A percentile compares a stretch with the other conserved stretches of the same genome.
phyloP scores from a whole-genome alignment of 345 rosid species.

The Excoecaria cochinchinensis region DNA sequence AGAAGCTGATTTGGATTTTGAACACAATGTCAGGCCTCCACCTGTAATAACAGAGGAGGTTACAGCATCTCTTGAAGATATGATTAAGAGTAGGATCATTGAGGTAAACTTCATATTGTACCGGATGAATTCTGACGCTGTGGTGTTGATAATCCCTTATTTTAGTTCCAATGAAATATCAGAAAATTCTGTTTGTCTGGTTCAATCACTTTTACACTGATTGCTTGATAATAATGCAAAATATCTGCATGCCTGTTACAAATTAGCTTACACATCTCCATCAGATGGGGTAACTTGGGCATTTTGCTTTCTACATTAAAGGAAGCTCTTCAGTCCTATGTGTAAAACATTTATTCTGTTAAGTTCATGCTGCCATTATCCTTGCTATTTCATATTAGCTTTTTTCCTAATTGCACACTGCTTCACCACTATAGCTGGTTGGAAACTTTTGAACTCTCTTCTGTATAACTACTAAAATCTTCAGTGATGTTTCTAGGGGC shows the following conservation, averaged over 20 bases:
- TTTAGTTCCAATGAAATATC: not conserved
- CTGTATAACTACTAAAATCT: conserved; percentile 1
- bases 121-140: not conserved
- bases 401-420: not conserved
- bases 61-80: conserved; percentile 78
- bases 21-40: conserved; percentile 89
- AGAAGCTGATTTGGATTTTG: conserved; percentile 95
- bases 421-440: not conserved
- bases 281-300: not conserved
- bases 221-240: not conserved
- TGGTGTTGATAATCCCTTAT: not conserved
- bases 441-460: not conserved
- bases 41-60: conserved; percentile 95
- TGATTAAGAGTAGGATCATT: conserved; percentile 67
- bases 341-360: not conserved
- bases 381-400: not conserved
- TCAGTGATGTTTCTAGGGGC: conserved; percentile 46
- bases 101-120: conserved; percentile 48
- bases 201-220: not conserved
- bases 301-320: not conserved
- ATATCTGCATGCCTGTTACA: not conserved
- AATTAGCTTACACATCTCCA: not conserved
- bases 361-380: not conserved
- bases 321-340: too few species aligned
- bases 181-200: not conserved